phyloP scores from a whole-genome alignment of 2,329 filamentous ascomycete species.

The Emmonsiellopsis sp. region DNA sequence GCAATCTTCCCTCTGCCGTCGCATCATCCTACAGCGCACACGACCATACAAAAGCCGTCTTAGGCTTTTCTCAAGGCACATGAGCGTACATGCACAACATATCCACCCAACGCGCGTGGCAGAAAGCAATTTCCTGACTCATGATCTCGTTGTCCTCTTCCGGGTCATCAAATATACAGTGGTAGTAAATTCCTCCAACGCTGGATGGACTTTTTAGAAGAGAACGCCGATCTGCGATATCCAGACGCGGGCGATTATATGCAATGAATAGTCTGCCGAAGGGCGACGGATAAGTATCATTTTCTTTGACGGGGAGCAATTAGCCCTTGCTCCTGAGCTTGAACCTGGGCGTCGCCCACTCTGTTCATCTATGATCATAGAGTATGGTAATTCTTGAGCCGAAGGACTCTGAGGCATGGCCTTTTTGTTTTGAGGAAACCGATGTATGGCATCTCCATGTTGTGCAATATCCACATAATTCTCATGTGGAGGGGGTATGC shows the following conservation, averaged over 20 bases:
- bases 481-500: no score
- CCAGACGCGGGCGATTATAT: slow-evolving; percentile 49
- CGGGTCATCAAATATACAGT: slow-evolving; percentile 36
- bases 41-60: background rate
- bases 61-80: background rate
- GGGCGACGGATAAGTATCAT: no score
- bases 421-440: no score
- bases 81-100: background rate
- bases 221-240: slow-evolving; percentile 82
- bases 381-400: no score
- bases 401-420: no score
- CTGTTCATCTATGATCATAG: no score
- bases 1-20: background rate
- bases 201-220: slow-evolving; percentile 89
- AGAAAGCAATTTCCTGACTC: background rate
- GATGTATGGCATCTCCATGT: no score
- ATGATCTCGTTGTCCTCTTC: slow-evolving; percentile 3
- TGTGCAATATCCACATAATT: no score
- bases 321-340: no score
- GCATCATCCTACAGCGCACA: no score
- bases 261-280: background rate
- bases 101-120: background rate
- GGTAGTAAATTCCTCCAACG: slow-evolving; percentile 75
- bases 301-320: no score
- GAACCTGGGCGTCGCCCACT: no score